phyloP scores from a whole-genome alignment of 1,284 basidiomycete genomes.

The Rhodotorula sp. region DNA sequence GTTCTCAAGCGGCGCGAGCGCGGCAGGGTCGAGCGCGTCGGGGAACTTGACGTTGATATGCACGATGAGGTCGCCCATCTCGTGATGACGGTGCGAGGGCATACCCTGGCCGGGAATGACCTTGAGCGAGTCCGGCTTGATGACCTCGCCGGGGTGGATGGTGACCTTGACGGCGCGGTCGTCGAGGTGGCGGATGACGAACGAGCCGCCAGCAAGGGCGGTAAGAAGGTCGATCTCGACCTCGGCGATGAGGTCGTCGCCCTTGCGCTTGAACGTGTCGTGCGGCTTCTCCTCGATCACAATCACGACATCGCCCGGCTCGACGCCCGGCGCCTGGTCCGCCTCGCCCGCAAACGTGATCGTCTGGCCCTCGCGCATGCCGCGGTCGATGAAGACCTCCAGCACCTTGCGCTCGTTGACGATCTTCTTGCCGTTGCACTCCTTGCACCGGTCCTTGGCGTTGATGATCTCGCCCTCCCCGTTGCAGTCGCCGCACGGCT shows the following conservation, averaged over 20 bases:
- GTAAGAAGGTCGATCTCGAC: constrained; percentile 91
- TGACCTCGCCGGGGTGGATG: constrained; percentile 81
- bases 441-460: constrained; percentile 87
- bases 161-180: constrained; percentile 84
- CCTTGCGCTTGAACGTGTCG: constrained; percentile 85
- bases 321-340: constrained; percentile 87
- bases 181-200: constrained; percentile 90
- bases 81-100: constrained; percentile 97
- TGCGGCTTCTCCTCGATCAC: constrained; percentile 96
- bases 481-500: constrained; percentile 87
- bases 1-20: constrained; percentile 75
- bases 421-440: constrained; percentile 95
- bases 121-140: constrained; percentile 90
- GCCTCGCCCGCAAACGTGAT: constrained; percentile 94
- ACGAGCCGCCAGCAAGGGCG: constrained; percentile 88
- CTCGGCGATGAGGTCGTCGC: constrained; percentile 86
- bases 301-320: constrained; percentile 95
- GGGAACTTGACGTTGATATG: constrained; percentile 89
- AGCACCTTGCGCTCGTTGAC: constrained; percentile 93
- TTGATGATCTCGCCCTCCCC: constrained; percentile 94
- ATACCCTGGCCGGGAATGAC: constrained; percentile 94
- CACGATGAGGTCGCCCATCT: constrained; percentile 90
- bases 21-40: constrained; percentile 69
- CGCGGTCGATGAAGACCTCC: constrained; percentile 99
- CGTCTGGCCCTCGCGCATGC: constrained; percentile 97